A percentile compares a stretch with the other conserved stretches of the same genome.
phyloP scores from a whole-genome alignment of 2,329 filamentous ascomycete genomes.

The Ascochyta clinopodiicola region DNA sequence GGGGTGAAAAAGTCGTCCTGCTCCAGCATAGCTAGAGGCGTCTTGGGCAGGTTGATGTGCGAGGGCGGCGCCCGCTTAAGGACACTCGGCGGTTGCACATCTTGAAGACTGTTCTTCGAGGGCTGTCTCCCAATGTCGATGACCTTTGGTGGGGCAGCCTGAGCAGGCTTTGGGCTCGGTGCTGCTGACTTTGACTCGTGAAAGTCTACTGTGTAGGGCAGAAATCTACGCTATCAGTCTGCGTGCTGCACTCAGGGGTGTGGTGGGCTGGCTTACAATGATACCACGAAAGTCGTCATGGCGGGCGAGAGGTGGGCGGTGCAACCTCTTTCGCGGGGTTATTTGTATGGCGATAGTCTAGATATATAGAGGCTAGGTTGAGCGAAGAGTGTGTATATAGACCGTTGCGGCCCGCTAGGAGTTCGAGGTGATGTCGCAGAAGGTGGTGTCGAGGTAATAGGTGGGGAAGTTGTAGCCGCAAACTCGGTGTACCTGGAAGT shows the following conservation, averaged over 20 bases:
- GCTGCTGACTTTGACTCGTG: slow-evolving; percentile 54
- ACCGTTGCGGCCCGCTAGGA: not conserved
- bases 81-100: slow-evolving; percentile 46
- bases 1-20: slow-evolving; percentile 57
- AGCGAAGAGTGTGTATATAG: not conserved
- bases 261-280: slow-evolving; percentile 55
- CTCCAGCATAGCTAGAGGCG: slow-evolving; percentile 49
- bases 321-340: slow-evolving; percentile 10
- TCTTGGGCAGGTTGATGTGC: slow-evolving; percentile 46
- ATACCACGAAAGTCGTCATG: slow-evolving; percentile 68
- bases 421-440: slow-evolving; percentile 10
- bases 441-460: slow-evolving; percentile 5
- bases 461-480: not conserved
- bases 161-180: slow-evolving; percentile 41
- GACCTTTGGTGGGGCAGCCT: slow-evolving; percentile 30
- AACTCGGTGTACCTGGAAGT: slow-evolving; percentile 2
- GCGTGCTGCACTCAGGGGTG: not conserved
- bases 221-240: slow-evolving; percentile 66
- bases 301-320: slow-evolving; percentile 20
- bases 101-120: slow-evolving; percentile 47
- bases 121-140: slow-evolving; percentile 57
- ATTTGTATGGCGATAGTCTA: slow-evolving; percentile 12
- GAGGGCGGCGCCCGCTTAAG: slow-evolving; percentile 43
- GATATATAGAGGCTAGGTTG: slow-evolving; percentile 4
- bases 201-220: slow-evolving; percentile 93